A percentile compares a stretch with the other conserved stretches of the same genome.
Conservation (phyloP, 1,139 yeast genomes). For the Geotrichum histeridarum region DNA sequence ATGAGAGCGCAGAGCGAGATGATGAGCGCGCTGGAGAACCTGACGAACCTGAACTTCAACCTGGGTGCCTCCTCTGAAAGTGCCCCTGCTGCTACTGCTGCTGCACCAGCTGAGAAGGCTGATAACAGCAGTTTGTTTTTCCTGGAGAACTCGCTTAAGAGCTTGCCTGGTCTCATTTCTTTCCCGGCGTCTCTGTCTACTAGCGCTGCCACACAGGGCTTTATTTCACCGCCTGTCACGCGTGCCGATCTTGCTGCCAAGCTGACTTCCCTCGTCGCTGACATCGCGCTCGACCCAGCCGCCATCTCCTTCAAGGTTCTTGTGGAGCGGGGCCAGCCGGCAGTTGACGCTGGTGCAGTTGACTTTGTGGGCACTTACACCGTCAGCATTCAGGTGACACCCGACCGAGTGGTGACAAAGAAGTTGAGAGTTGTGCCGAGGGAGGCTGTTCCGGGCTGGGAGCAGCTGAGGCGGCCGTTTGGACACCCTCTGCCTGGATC, state of each 20-base stretch:
- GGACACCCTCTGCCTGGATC: constrained; percentile 21
- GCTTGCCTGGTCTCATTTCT: constrained; percentile 27
- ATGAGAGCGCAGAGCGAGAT: constrained; percentile 12
- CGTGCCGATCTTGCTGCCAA: constrained; percentile 13
- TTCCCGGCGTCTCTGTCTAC: constrained; percentile 17
- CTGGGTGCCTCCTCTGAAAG: constrained; percentile 15
- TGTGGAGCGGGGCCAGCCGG: constrained; percentile 4
- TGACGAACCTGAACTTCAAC: constrained; percentile 18
- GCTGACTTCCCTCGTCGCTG: background rate
- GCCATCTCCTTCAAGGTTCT: constrained; percentile 2
- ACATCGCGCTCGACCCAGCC: constrained; percentile 8
- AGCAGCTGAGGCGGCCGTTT: constrained; percentile 18
- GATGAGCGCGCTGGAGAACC: constrained; percentile 16
- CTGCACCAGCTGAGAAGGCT: constrained; percentile 12
- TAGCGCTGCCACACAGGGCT: constrained; percentile 21
- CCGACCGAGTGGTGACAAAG: constrained; percentile 18
- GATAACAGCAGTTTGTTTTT: constrained; percentile 17
- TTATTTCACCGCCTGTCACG: constrained; percentile 14
- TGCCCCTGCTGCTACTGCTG: constrained; percentile 18
- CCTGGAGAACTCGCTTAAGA: constrained; percentile 24
- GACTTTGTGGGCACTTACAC: constrained; percentile 25
- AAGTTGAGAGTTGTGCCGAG: constrained; percentile 18
- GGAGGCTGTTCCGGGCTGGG: constrained; percentile 13
- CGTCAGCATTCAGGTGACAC: constrained; percentile 20
- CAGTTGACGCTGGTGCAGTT: constrained; percentile 15